Base-by-base conservation (phyloP, 192 early-diverging fungal species). In the Paraglomus brasilianum region DNA sequence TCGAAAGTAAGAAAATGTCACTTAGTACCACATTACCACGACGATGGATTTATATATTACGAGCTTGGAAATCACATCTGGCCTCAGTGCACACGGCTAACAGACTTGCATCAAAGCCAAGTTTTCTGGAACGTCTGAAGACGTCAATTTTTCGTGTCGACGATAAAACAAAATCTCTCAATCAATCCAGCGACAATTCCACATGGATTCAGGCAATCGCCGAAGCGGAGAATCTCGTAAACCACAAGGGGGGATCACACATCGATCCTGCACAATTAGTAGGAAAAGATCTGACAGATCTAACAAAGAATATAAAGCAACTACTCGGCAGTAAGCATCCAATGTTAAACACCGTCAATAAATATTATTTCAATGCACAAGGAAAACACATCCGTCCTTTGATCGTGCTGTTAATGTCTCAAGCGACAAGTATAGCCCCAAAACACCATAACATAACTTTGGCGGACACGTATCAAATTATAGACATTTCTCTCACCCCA, bases 321-420 rank as follows among this genome's bases (percentile, higher is more conserved):
- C 81, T 98, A 14, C 70, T 98, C 30, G 93, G 93, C 39, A 87
- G 84, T 65, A 91, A 89, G 14, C 95, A 97, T 71, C 95, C 95
- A 22, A 89, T 97, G 73, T 79, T 98, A 13, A 85, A 91, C 48
- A 94, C 92, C 14, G 87, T 98, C 48, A 87, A 86, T 57, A 87
- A 86, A 66, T 95, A 98, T 76, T 98, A 98, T 74, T 95, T 97
- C 71, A 74, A 72, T 42, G 82, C 87, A 17, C 85, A 91, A 11
- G 93, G 93, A 22, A 97, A 98, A 74, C 92, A 93, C 73, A 87
- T 98, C 36, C 86, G 96, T 38, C 96, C 96, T 8, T 75, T 98
- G 49, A 74, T 98, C 43, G 94, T 98, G 14, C 82, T 97, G 44
- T 85, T 98, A 47, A 85, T 96, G 42, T 87, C 93, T 8, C 87